These are phyloP conservation scores for Aspergillus mulundensis DNA, from an alignment of 495 filamentous ascomycete genomes.

Conservation along the genomic window DNA sequence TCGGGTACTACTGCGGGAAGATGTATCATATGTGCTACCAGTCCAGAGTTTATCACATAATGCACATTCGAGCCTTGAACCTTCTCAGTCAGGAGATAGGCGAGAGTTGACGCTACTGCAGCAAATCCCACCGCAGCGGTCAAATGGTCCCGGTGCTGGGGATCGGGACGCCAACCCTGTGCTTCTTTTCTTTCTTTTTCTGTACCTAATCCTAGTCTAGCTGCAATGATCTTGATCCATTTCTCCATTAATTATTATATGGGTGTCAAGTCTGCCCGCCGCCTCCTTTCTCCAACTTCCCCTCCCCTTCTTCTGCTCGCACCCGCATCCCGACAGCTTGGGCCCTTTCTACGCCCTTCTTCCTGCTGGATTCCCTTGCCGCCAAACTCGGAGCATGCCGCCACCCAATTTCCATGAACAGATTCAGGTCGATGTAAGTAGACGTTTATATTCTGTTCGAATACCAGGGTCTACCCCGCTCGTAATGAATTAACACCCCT, in stretches of 20 bases:
- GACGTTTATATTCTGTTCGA: background rate
- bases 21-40: background rate
- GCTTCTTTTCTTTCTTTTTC: constrained; percentile 12
- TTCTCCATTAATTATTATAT: background rate
- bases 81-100: background rate
- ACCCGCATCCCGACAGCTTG: constrained; percentile 1
- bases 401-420: constrained; percentile 33
- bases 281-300: background rate
- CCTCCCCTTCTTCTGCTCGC: background rate
- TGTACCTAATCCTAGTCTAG: background rate
- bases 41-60: too few species aligned
- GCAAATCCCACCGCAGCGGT: constrained; percentile 2
- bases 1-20: background rate
- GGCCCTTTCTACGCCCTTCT: background rate
- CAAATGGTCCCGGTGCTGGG: constrained; percentile 7
- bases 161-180: constrained; percentile 10
- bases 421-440: constrained; percentile 40
- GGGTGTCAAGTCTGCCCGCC: background rate
- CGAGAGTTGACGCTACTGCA: background rate
- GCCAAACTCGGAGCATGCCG: constrained; percentile 22
- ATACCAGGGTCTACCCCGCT: background rate
- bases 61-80: too few species aligned
- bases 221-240: background rate
- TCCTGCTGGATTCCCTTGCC: constrained; percentile 1
- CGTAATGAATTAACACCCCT: background rate